Base-by-base conservation (phyloP, 2,329 filamentous ascomycete species). In the Chaetomium strumarium region DNA sequence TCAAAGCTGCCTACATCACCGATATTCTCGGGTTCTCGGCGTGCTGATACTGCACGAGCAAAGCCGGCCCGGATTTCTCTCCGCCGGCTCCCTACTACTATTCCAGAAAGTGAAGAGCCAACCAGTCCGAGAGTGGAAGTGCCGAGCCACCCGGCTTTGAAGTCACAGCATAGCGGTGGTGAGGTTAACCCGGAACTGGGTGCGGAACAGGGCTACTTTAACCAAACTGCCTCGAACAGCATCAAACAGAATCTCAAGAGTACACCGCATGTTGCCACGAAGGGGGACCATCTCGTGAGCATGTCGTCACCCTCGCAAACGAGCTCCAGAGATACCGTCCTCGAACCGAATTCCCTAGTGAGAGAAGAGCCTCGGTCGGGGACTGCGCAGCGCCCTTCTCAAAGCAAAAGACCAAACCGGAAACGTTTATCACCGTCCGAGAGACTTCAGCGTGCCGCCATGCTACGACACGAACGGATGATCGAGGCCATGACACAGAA, bases 391-490 rank as follows among this genome's bases (percentile, higher is more conserved):
- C 8, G 12, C 30, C 5, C 4, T 17, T 20, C 10, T 19, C 6
- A 13, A 5, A 12, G 30, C 41, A 34, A 16, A 44, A 17, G 11
- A 34, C n/a, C 14, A 13, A 14, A 36, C 4, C 14, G 13, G 29
- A 12, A 8, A 37, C 24, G 37, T 0, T 36, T 45, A 14, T 60
- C 55, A 6, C 56, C 56, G 2, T 53, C 52, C 2, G 49, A 55
- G 36, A 52, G 50, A 20, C 41, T 59, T 1, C 51, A 55, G 13
- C 51, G 47, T 1, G 55, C 45, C 2, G 51, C 46, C 16, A 50
- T 46, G 4, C n/a, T 56, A 24, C 49, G 59, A 17, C 48, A 49
- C 14, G 44, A 56, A 36, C 45, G 49, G 14, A 47, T 58, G 7
- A n/a, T 43, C 11, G 49, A 51, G 20, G 38, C n/a, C 2, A 13